Percentiles rank a stretch among this genome's conserved stretches.
Evolutionary conservation across 1,139 yeast genomes (phyloP).

Genomic region (Suhomyces maxii): DNA sequence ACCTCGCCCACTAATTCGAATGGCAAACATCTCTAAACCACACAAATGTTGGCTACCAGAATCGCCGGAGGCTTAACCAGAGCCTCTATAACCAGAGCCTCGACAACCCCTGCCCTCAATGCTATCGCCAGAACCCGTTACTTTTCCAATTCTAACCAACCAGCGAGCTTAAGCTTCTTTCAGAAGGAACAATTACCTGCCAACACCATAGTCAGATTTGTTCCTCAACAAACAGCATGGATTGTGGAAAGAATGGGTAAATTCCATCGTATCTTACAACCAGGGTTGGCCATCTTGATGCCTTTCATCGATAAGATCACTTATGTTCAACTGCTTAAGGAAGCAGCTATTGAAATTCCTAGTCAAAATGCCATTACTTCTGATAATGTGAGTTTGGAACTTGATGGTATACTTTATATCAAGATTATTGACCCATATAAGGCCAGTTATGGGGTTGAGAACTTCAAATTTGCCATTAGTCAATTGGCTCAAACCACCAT

Average conservation of each 20-base stretch:
- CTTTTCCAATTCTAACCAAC: slow-evolving; percentile 6
- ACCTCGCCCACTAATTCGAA: background rate
- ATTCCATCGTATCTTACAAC: slow-evolving; percentile 69
- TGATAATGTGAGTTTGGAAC: slow-evolving; percentile 80
- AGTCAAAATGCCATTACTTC: slow-evolving; percentile 83
- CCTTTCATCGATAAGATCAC: slow-evolving; percentile 76
- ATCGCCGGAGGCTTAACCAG: background rate
- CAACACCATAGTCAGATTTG: slow-evolving; percentile 73
- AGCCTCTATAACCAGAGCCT: background rate
- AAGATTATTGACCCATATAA: slow-evolving; percentile 79
- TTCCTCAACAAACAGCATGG: slow-evolving; percentile 92
- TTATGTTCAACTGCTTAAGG: slow-evolving; percentile 80
- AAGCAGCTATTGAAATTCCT: slow-evolving; percentile 81
- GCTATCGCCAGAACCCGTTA: slow-evolving; percentile 1
- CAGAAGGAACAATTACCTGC: slow-evolving; percentile 69
- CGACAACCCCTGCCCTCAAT: background rate
- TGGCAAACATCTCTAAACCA: background rate
- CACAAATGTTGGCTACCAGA: background rate
- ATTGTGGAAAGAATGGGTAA: slow-evolving; percentile 91
- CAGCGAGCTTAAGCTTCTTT: slow-evolving; percentile 50
- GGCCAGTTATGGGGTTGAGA: slow-evolving; percentile 88
- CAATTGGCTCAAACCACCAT: slow-evolving; percentile 90
- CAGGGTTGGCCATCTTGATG: slow-evolving; percentile 72
- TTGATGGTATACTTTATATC: slow-evolving; percentile 81
- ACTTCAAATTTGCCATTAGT: slow-evolving; percentile 79